Percentiles rank a stretch among this genome's conserved stretches.
These are phyloP conservation scores for Tolypocladium cylindrosporum DNA, from an alignment of 2,329 filamentous ascomycete species.

Conservation along the genomic window DNA sequence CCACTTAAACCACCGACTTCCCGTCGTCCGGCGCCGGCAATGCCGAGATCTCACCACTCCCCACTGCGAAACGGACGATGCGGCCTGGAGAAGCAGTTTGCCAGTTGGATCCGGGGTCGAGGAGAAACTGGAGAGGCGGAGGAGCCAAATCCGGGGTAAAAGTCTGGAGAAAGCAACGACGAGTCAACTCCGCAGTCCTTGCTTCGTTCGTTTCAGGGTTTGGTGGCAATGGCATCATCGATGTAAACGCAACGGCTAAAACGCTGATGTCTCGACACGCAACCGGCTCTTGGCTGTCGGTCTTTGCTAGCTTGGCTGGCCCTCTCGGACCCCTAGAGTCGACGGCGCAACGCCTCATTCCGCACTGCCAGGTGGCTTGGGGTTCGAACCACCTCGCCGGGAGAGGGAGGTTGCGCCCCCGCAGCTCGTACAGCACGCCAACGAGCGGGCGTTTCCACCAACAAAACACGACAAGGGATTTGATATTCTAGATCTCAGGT, in stretches of 20 bases:
- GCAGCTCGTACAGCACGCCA: no score
- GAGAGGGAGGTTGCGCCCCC: neutral
- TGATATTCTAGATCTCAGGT: neutral
- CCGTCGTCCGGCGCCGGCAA: neutral
- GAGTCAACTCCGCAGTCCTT: neutral
- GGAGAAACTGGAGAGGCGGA: neutral
- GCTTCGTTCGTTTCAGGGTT: neutral
- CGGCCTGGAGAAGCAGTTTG: neutral
- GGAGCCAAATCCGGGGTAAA: neutral
- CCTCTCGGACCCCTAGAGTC: neutral
- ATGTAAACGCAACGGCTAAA: neutral
- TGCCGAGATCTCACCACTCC: neutral
- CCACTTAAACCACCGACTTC: neutral
- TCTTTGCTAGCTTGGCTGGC: neutral
- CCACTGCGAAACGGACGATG: neutral
- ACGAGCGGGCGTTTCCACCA: no score
- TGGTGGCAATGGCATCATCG: neutral
- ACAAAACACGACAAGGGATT: no score
- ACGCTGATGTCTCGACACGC: neutral
- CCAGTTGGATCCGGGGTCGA: neutral
- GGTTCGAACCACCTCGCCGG: neutral
- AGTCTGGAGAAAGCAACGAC: neutral
- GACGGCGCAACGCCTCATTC: neutral
- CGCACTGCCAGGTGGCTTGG: neutral
- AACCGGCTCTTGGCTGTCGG: neutral